These are phyloP conservation scores for Pythium coloratum DNA, from an alignment of 352 stramenopile genomes.

Conservation along the genomic window DNA sequence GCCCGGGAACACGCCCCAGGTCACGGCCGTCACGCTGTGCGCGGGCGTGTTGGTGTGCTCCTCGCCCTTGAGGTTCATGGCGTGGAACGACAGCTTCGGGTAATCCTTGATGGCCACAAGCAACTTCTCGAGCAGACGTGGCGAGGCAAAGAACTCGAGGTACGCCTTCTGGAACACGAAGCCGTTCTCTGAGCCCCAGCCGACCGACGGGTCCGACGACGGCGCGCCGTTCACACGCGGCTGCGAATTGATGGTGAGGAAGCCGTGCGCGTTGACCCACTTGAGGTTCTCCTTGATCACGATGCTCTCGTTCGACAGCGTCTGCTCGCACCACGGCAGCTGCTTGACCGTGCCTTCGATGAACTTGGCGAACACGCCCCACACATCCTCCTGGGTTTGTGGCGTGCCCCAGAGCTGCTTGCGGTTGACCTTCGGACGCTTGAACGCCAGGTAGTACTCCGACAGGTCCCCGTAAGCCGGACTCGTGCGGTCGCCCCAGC, in stretches of 20 bases:
- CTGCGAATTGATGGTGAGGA: constrained; percentile 97
- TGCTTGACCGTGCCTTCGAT: constrained; percentile 81
- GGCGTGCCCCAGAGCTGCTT: constrained; percentile 84
- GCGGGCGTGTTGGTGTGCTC: constrained; percentile 74
- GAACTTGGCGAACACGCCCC: constrained; percentile 92
- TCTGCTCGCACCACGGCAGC: constrained; percentile 97
- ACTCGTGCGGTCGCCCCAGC: constrained; percentile 94
- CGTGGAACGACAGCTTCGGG: constrained; percentile 78
- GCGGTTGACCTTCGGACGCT: constrained; percentile 75
- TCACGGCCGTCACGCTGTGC: constrained; percentile 94
- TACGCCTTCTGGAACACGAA: constrained; percentile 99
- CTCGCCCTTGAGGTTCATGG: constrained; percentile 62
- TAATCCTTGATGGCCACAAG: constrained; percentile 60
- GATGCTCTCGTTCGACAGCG: constrained; percentile 91
- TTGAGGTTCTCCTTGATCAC: constrained; percentile 84
- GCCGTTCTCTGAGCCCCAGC: constrained; percentile 94
- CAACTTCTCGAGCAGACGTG: constrained; percentile 67
- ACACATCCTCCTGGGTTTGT: constrained; percentile 87
- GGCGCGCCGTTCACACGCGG: constrained; percentile 88
- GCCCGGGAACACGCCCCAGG: constrained; percentile 97
- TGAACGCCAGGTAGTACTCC: constrained; percentile 92
- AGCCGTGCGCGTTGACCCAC: constrained; percentile 87
- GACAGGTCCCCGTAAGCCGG: constrained; percentile 96
- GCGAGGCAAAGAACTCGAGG: constrained; percentile 97
- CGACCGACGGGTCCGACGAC: constrained; percentile 90